These are phyloP conservation scores for Phaffia rhodozyma DNA, from an alignment of 1,284 basidiomycete genomes.

Conservation along the genomic window DNA sequence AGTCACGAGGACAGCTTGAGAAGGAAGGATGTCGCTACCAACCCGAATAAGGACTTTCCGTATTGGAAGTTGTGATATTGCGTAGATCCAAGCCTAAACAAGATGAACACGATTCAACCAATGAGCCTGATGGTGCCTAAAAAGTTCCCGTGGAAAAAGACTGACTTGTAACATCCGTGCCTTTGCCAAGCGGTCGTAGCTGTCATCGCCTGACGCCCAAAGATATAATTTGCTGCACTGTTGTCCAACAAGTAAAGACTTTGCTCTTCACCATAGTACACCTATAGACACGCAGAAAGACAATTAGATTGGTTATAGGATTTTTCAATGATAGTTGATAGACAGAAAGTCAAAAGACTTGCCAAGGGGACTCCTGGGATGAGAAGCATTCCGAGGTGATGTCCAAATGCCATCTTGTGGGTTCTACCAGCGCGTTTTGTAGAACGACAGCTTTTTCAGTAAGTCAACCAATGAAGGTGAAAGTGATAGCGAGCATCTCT, in stretches of 20 bases:
- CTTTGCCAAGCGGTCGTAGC: constrained; percentile 73
- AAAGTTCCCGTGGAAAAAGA: neutral
- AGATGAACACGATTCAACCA: neutral
- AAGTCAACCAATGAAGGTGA: too few relatives aligned
- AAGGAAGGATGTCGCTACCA: neutral
- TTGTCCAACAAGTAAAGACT: constrained; percentile 71
- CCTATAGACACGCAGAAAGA: constrained; percentile 22
- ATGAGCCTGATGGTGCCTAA: neutral
- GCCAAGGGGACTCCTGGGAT: constrained; percentile 73
- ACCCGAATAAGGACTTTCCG: constrained; percentile 8
- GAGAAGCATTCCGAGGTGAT: constrained; percentile 64
- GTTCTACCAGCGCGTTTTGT: constrained; percentile 57
- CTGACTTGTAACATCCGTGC: constrained; percentile 68
- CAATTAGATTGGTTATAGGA: neutral
- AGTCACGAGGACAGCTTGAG: constrained; percentile 31
- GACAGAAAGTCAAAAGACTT: neutral
- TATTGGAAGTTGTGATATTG: constrained; percentile 20
- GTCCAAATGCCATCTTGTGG: constrained; percentile 56
- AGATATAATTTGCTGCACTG: constrained; percentile 44
- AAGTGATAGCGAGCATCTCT: too few relatives aligned
- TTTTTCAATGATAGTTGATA: neutral
- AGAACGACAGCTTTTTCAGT: neutral
- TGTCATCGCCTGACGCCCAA: constrained; percentile 82
- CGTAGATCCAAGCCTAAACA: constrained; percentile 13
- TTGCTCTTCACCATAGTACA: constrained; percentile 83